Evolutionary conservation across 2,329 filamentous ascomycete genomes (phyloP).

Genomic region (Orbilia oligospora): DNA sequence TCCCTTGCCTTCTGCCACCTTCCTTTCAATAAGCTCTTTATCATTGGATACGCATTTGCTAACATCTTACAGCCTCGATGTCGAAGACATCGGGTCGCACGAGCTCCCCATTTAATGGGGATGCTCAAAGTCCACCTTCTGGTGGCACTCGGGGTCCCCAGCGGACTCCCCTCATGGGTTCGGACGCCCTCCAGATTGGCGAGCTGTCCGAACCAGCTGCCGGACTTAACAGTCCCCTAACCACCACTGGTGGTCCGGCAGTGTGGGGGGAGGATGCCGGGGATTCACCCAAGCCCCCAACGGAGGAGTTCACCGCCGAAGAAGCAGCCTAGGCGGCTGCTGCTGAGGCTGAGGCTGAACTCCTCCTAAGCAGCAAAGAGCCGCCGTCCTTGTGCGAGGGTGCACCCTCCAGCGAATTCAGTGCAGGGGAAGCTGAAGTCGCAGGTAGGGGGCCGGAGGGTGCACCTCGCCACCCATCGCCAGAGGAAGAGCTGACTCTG

Average conservation of each 20-base stretch:
- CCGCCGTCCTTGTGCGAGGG: slow-evolving; percentile 15
- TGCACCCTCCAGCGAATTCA: slow-evolving; percentile 3
- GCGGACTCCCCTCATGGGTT: background rate
- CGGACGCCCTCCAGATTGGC: background rate
- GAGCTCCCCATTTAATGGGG: slow-evolving; percentile 6
- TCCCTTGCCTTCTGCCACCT: too few species aligned
- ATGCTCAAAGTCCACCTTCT: slow-evolving; percentile 11
- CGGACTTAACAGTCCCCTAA: background rate
- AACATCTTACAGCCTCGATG: background rate
- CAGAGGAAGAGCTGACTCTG: background rate
- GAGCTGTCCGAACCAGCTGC: background rate
- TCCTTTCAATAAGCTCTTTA: too few species aligned
- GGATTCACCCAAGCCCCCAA: slow-evolving; percentile 1
- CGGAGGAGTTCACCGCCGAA: slow-evolving; percentile 3
- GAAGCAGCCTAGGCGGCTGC: slow-evolving; percentile 20
- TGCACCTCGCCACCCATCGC: slow-evolving; percentile 8
- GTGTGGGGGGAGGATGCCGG: background rate
- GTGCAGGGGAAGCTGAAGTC: slow-evolving; percentile 17
- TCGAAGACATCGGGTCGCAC: background rate
- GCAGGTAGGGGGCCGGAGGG: background rate
- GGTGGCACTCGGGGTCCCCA: background rate
- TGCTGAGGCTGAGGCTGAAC: slow-evolving; percentile 10
- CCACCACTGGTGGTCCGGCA: slow-evolving; percentile 1
- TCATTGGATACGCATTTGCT: background rate
- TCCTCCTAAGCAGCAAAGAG: slow-evolving; percentile 3